Base-by-base conservation (phyloP, 768 basidiomycete genomes). In the Mycena kentingensis region DNA sequence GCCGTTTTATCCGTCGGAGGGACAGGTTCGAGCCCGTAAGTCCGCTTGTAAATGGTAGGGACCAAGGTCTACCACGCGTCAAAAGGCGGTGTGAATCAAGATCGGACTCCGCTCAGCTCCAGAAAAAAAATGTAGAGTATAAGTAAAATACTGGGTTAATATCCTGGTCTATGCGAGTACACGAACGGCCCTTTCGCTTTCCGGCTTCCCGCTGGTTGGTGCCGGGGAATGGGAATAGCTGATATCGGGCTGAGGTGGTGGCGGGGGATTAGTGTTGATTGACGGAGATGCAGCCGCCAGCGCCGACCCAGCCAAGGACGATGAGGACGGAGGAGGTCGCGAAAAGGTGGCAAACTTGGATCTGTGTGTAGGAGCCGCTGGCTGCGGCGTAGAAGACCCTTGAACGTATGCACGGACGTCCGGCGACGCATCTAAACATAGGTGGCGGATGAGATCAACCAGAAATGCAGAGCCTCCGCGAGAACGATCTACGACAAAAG, bases 391-490 rank as follows among this genome's bases (percentile, higher is more conserved):
- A 29, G 37, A 57, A 44, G 70, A 54, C 46, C 69, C 65, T 32
- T 70, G 74, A 49, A 84, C 75, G 60, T 82, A 89, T 37, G 84
- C 76, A 60, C 73, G 77, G 50, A 88, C 87, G 63, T 86, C 84
- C 56, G 73, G 71, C 43, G 84, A 85, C 36, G 64, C 53, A 65
- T 90, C 87, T 49, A 70, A 72, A 34, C 76, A 77, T 35, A 89
- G 73, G 39, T 68, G 73, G 21, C 69, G 66, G 37, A 77, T 70
- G 35, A 86, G 65, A 44, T 74, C 66, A 15, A 65, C 55, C 34
- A 82, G 57, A 37, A 63, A 63, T 34, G 58, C 67, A 38, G 74
- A 72, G 74, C 61, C 54, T 43, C 55, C 65, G 29, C 64, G 50
- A 39, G 68, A 60, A 47, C 58, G 64, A 21, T 65, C 74, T 77